These are phyloP conservation scores for Nakazawaea siamensis DNA, from an alignment of 805 yeast genomes.

Conservation along the genomic window DNA sequence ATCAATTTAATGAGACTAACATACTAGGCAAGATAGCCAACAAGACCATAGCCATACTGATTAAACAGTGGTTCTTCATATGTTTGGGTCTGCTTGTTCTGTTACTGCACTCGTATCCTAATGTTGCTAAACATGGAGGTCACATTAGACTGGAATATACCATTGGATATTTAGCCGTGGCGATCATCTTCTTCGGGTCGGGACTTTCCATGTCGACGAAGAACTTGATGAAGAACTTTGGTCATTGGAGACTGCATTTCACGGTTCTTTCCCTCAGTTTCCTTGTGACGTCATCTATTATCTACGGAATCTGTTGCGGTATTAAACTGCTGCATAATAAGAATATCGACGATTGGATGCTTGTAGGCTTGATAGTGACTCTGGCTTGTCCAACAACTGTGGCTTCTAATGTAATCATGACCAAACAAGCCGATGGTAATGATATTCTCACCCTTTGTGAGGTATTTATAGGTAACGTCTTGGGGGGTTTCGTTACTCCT, in stretches of 20 bases:
- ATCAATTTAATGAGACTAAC: too few species aligned
- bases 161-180: constrained; percentile 82
- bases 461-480: constrained; percentile 74
- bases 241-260: constrained; percentile 78
- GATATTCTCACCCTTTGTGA: constrained; percentile 72
- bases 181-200: constrained; percentile 71
- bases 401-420: constrained; percentile 88
- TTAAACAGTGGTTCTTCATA: constrained; percentile 67
- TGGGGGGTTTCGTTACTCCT: constrained; percentile 86
- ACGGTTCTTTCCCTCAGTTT: constrained; percentile 63
- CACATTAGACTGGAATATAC: constrained; percentile 64
- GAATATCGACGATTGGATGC: constrained; percentile 64
- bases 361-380: constrained; percentile 76
- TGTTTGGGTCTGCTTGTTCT: constrained; percentile 65
- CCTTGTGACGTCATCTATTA: constrained; percentile 59
- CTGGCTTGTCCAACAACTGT: constrained; percentile 90
- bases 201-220: constrained; percentile 72
- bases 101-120: constrained; percentile 70
- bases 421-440: constrained; percentile 78
- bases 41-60: constrained; percentile 1
- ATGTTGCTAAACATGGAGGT: constrained; percentile 81
- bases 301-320: constrained; percentile 67
- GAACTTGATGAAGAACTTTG: constrained; percentile 51
- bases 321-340: constrained; percentile 49
- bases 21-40: background rate